A percentile compares a stretch with the other conserved stretches of the same genome.
Conservation (phyloP, 371 early-diverging fungal genomes). For the Rozella allomycis region DNA sequence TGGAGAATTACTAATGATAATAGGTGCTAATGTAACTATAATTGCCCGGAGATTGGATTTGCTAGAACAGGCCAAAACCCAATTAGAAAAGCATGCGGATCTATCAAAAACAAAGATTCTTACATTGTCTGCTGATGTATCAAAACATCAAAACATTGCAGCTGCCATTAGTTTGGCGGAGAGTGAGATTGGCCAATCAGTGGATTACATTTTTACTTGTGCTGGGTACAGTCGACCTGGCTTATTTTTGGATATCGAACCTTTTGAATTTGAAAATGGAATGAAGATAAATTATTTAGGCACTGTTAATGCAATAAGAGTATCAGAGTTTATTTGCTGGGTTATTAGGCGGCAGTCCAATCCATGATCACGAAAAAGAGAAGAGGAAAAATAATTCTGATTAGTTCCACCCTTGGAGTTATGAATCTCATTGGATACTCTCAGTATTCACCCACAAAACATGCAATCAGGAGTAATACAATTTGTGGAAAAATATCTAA, state of each 20-base stretch:
- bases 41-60: too few relatives aligned
- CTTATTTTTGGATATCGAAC: slow-evolving; percentile 39
- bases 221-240: slow-evolving; percentile 54
- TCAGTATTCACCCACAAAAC: slow-evolving; percentile 63
- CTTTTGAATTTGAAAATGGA: slow-evolving; percentile 32
- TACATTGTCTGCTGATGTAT: too few relatives aligned
- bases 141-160: too few relatives aligned
- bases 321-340: background rate
- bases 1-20: too few relatives aligned
- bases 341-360: slow-evolving; percentile 36
- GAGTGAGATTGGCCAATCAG: slow-evolving; percentile 29
- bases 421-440: slow-evolving; percentile 46
- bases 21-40: too few relatives aligned
- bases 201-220: slow-evolving; percentile 54
- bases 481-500: slow-evolving; percentile 8
- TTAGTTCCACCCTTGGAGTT: slow-evolving; percentile 51
- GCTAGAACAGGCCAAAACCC: too few relatives aligned
- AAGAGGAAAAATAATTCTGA: slow-evolving; percentile 43
- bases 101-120: too few relatives aligned
- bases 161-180: too few relatives aligned
- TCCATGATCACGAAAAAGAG: slow-evolving; percentile 37
- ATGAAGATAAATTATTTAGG: slow-evolving; percentile 64
- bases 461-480: slow-evolving; percentile 29
- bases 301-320: slow-evolving; percentile 33
- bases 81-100: too few relatives aligned